phyloP scores from a whole-genome alignment of 164 flowering plant genomes.

The Houttuynia cordata region DNA sequence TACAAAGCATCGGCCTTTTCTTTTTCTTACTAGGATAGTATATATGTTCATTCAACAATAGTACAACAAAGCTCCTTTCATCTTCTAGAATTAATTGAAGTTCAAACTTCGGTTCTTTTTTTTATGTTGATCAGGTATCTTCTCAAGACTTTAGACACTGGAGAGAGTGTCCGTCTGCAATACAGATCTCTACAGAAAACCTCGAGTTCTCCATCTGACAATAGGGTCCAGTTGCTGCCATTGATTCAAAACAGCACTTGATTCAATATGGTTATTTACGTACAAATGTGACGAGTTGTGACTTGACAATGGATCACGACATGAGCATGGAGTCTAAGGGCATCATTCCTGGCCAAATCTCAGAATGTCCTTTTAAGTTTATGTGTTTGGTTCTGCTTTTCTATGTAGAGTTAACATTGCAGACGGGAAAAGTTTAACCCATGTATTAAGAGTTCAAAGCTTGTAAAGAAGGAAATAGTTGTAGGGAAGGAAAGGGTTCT shows the following conservation, averaged over 20 bases:
- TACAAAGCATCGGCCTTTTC: too few species aligned
- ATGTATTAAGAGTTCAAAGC: background rate
- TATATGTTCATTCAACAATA: too few species aligned
- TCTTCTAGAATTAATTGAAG: background rate
- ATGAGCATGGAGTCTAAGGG: background rate
- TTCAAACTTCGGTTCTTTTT: too few species aligned
- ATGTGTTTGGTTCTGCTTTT: background rate
- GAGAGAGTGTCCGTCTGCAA: conserved; percentile 82
- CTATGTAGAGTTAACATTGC: background rate
- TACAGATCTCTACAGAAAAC: conserved; percentile 75
- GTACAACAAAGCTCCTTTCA: too few species aligned
- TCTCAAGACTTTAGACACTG: conserved; percentile 67
- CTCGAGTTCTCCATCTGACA: conserved; percentile 27
- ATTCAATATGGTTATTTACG: background rate
- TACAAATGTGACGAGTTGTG: background rate
- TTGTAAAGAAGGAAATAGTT: conserved; percentile 1
- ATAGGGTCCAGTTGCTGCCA: conserved; percentile 30
- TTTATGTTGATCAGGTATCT: conserved; percentile 43
- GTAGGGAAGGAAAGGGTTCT: background rate
- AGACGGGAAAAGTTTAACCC: background rate
- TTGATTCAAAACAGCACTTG: conserved; percentile 36
- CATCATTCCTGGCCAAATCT: background rate
- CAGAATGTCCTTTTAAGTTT: background rate
- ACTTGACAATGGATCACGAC: background rate
- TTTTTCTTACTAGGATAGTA: too few species aligned